phyloP scores from a whole-genome alignment of 257 asterid species.

The Scutellaria minor region DNA sequence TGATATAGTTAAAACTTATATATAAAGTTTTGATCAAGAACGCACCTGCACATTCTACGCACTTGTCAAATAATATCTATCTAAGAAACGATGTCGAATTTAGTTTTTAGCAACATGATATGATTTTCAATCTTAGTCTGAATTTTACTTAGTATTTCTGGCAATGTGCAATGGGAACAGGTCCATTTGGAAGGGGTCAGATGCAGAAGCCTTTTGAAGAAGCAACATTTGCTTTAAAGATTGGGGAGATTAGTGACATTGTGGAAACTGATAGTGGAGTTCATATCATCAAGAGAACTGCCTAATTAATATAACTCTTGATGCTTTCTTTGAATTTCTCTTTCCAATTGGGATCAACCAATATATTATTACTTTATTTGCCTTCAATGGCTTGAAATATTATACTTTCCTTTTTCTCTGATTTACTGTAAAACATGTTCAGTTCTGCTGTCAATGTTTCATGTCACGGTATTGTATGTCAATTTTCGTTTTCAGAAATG shows the following conservation, averaged over 20 bases:
- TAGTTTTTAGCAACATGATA: too few relatives aligned
- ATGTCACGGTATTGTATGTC: neutral
- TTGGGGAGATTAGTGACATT: constrained; percentile 81
- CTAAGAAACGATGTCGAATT: too few relatives aligned
- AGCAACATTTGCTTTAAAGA: constrained; percentile 64
- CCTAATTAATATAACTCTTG: constrained; percentile 23
- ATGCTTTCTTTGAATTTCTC: constrained; percentile 1
- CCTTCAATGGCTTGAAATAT: too few relatives aligned
- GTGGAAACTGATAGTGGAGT: constrained; percentile 91
- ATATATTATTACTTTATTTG: too few relatives aligned
- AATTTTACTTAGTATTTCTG: neutral
- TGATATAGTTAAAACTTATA: too few relatives aligned
- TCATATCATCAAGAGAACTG: constrained; percentile 86
- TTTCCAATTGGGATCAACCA: neutral
- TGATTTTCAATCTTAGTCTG: neutral
- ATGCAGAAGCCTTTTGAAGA: constrained; percentile 97
- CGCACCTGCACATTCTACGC: too few relatives aligned
- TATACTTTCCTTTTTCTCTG: neutral
- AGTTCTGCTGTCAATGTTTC: neutral
- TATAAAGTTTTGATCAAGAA: too few relatives aligned
- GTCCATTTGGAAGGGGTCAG: constrained; percentile 79
- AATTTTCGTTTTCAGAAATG: too few relatives aligned
- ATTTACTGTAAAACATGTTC: neutral
- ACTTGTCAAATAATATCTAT: too few relatives aligned
- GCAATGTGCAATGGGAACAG: constrained; percentile 44